phyloP scores from a whole-genome alignment of 2,329 filamentous ascomycete genomes.

The Exophiala alcalophila region DNA sequence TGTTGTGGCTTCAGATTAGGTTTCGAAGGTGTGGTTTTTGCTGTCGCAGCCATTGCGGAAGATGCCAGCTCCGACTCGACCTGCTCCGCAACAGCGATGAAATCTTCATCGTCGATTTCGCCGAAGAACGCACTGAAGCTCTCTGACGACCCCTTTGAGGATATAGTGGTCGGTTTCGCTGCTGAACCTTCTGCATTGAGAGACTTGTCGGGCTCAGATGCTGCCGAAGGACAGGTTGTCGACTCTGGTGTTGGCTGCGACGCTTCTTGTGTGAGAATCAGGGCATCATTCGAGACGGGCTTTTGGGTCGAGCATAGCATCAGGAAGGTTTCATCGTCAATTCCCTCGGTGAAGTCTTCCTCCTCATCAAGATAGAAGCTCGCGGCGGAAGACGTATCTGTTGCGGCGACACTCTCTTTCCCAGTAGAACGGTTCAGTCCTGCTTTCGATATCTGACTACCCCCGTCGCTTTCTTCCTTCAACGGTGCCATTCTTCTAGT shows the following conservation, averaged over 20 bases:
- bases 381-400: neutral
- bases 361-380: slow-evolving; percentile 2
- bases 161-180: neutral
- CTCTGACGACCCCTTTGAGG: slow-evolving; percentile 6
- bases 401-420: too few relatives aligned
- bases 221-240: too few relatives aligned
- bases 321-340: slow-evolving; percentile 23
- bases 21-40: neutral
- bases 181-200: too few relatives aligned
- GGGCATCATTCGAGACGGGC: neutral
- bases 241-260: too few relatives aligned
- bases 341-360: slow-evolving; percentile 24
- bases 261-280: too few relatives aligned
- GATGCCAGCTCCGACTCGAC: slow-evolving; percentile 12
- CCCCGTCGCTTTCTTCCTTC: too few relatives aligned
- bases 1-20: slow-evolving; percentile 1
- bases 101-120: slow-evolving; percentile 22
- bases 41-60: neutral
- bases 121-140: slow-evolving; percentile 24
- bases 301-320: slow-evolving; percentile 17
- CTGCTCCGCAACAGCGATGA: slow-evolving; percentile 18
- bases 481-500: too few relatives aligned
- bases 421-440: too few relatives aligned
- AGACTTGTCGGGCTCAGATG: too few relatives aligned
- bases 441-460: too few relatives aligned